phyloP scores from a whole-genome alignment of 345 rosid genomes.

The Crucihimalaya himalaica region DNA sequence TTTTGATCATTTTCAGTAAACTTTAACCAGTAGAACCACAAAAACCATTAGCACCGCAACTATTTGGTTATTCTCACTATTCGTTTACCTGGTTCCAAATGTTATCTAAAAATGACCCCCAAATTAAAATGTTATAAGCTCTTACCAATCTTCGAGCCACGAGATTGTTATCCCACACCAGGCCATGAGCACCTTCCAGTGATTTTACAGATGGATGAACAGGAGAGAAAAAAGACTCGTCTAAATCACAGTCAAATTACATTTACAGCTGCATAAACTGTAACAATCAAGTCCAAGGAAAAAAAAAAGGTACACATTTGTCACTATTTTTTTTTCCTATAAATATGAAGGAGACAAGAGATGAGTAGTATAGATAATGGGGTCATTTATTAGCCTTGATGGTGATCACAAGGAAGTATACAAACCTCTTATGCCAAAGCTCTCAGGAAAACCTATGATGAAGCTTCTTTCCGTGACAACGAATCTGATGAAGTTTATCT shows the following conservation, averaged over 20 bases:
- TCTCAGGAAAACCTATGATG: conserved; percentile 7
- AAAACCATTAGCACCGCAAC: background rate
- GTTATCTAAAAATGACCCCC: background rate
- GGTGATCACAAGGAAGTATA: conserved; percentile 24
- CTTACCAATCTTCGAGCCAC: background rate
- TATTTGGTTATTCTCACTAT: background rate
- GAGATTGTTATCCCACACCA: background rate
- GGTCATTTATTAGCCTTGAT: background rate
- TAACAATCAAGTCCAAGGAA: conserved; percentile 5
- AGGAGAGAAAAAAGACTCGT: background rate
- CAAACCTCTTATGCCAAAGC: conserved; percentile 16
- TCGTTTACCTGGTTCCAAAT: background rate
- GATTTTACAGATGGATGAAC: background rate
- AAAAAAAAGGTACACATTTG: background rate
- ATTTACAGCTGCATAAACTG: conserved; percentile 24
- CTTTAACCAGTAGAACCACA: too few species aligned
- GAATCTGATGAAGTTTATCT: conserved; percentile 11
- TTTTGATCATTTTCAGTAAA: too few species aligned
- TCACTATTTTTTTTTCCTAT: conserved; percentile 4
- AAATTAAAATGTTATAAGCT: background rate
- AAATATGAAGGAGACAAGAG: conserved; percentile 19
- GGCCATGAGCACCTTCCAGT: background rate
- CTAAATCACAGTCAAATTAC: background rate
- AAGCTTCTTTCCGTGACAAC: conserved; percentile 7
- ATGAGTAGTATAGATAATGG: conserved; percentile 1